Evolutionary conservation across 2,329 filamentous ascomycete species (phyloP).

Genomic region (Aureobasidium pullulans): DNA sequence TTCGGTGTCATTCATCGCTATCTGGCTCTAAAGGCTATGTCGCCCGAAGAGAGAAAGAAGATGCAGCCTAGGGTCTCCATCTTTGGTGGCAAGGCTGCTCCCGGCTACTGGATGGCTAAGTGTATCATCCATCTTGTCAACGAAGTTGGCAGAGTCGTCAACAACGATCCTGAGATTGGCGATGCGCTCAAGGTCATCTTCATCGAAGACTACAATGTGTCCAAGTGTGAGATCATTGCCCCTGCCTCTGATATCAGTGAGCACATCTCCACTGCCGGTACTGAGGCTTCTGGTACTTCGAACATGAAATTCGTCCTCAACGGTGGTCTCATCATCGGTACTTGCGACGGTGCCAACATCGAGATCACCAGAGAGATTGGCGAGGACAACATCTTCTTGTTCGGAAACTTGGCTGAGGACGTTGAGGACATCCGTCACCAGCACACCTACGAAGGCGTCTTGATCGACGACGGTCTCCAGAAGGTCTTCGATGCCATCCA

Average conservation of each 20-base stretch:
- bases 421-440: conserved; percentile 91
- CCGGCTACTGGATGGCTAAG: conserved; percentile 99
- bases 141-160: conserved; percentile 80
- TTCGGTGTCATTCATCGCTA: conserved; percentile 97
- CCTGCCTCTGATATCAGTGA: conserved; percentile 95
- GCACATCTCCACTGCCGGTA: conserved; percentile 96
- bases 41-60: conserved; percentile 77
- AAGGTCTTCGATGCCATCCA: conserved; percentile 82
- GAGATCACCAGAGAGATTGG: conserved; percentile 56
- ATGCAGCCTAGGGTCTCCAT: conserved; percentile 82
- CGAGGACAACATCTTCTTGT: conserved; percentile 96
- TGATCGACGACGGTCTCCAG: conserved; percentile 66
- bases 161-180: conserved; percentile 84
- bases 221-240: conserved; percentile 94
- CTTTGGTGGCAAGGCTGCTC: conserved; percentile 95
- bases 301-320: conserved; percentile 99
- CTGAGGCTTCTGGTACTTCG: conserved; percentile 78
- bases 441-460: conserved; percentile 76
- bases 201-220: conserved; percentile 97
- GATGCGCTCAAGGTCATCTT: conserved; percentile 96
- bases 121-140: conserved; percentile 94
- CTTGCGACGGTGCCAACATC: conserved; percentile 93
- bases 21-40: conserved; percentile 78
- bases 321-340: conserved; percentile 93
- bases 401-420: conserved; percentile 90